These are phyloP conservation scores for Botryotinia narcissicola DNA, from an alignment of 2,329 filamentous ascomycete species.

Conservation along the genomic window DNA sequence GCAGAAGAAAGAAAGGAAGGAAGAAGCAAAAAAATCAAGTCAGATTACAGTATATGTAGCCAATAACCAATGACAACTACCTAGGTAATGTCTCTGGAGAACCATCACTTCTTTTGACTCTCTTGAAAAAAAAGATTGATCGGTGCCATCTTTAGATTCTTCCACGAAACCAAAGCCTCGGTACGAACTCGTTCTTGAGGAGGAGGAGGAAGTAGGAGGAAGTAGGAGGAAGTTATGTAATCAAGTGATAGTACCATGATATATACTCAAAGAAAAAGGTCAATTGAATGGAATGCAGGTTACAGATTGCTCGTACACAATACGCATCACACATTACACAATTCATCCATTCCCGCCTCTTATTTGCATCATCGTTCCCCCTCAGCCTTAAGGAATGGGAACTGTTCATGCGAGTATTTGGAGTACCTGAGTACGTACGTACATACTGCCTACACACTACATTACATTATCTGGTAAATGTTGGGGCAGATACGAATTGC, in stretches of 20 bases:
- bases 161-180: neutral
- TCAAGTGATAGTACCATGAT: neutral
- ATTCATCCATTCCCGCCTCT: neutral
- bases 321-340: neutral
- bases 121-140: neutral
- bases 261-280: neutral
- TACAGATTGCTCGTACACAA: neutral
- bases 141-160: neutral
- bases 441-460: neutral
- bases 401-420: neutral
- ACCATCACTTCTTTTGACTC: neutral
- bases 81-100: neutral
- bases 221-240: neutral
- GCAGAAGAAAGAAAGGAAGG: neutral
- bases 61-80: neutral
- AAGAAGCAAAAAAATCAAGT: neutral
- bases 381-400: slow-evolving; percentile 10
- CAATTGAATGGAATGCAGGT: neutral
- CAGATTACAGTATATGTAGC: neutral
- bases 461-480: neutral
- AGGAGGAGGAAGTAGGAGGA: neutral
- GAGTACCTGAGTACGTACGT: neutral
- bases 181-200: neutral
- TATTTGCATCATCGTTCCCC: neutral
- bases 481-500: neutral